Base-by-base conservation (phyloP, 2,329 filamentous ascomycete genomes). In the Alternaria arbusti region DNA sequence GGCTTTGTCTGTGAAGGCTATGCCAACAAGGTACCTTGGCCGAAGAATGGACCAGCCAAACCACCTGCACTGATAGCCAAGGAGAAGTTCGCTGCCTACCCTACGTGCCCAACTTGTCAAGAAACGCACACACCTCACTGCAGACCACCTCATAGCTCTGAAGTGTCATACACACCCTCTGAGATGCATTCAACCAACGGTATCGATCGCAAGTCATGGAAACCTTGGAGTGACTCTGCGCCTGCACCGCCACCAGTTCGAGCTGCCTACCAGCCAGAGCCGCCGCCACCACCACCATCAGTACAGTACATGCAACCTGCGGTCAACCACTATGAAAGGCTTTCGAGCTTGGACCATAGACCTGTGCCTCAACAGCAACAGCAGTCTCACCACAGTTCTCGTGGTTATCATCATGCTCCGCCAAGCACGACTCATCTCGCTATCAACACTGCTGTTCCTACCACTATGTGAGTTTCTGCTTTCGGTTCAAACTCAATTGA, bases 1-100 rank as follows among this genome's bases (percentile, higher is more conserved):
- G 93, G 92, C 15, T 98, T 98, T 78, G 84, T 92, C 32, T 99
- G 96, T 79, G 91, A 93, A 71, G 96, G 96, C 55, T 99, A 99
- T 81, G 91, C 91, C 58, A 90, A 91, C 70, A 88, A 93, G 72
- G 89, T 90, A 45, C 86, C 88, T 55, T 96, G 92, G 90, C 88
- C 91, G 67, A 96, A 95, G 80, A 89, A 90, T 30, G 90, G 91
- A 64, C 89, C 91, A 70, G 70, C 82, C 85, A 54, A 77, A 57
- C 72, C 74, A 17, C 86, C 94, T 69, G 92, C 91, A 63, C 86
- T 97, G 54, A 92, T 96, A 80, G 94, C 93, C 20, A 97, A 96
- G 80, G 92, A 94, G 68, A 85, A 74, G 36, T 74, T 74, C 3
- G 72, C 62, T 55, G 59, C 60, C 40, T 71, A 70, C 28, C 61